phyloP scores from a whole-genome alignment of 768 basidiomycete genomes.

The Lactifluus pinguis region DNA sequence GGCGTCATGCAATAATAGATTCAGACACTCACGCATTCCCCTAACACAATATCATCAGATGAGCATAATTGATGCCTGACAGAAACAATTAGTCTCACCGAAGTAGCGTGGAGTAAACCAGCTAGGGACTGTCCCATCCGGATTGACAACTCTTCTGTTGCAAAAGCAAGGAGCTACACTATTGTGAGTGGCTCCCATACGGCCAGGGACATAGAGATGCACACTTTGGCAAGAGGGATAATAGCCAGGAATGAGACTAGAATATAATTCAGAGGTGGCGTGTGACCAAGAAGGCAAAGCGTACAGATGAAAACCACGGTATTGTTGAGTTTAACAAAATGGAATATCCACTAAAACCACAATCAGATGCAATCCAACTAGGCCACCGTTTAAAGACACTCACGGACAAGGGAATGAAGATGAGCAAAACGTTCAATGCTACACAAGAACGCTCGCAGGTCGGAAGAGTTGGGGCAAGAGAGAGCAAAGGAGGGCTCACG shows the following conservation, averaged over 20 bases:
- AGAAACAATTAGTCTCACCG: slow-evolving; percentile 34
- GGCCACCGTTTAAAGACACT: slow-evolving; percentile 18
- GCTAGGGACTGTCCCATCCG: slow-evolving; percentile 79
- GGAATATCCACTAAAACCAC: slow-evolving; percentile 55
- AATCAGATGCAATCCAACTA: background rate
- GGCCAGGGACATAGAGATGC: background rate
- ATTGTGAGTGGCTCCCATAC: slow-evolving; percentile 1
- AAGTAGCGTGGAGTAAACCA: slow-evolving; percentile 77
- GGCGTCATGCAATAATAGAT: background rate
- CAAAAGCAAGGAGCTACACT: slow-evolving; percentile 68
- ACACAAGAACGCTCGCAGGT: background rate
- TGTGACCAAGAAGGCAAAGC: slow-evolving; percentile 23
- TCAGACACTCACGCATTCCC: slow-evolving; percentile 24
- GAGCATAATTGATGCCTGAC: background rate
- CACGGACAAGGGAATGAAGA: slow-evolving; percentile 67
- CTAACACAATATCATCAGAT: slow-evolving; percentile 10
- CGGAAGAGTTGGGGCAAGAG: background rate
- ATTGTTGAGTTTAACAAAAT: slow-evolving; percentile 46
- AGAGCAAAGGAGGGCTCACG: slow-evolving; percentile 35
- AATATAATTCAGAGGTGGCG: background rate
- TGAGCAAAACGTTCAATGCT: slow-evolving; percentile 63
- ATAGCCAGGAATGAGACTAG: slow-evolving; percentile 74
- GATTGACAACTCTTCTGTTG: slow-evolving; percentile 76
- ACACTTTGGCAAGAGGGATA: slow-evolving; percentile 73
- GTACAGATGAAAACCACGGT: slow-evolving; percentile 67